Percentiles rank a stretch among this genome's conserved stretches.
phyloP scores from a whole-genome alignment of 2,329 filamentous ascomycete genomes.

The Colletotrichum sp. region DNA sequence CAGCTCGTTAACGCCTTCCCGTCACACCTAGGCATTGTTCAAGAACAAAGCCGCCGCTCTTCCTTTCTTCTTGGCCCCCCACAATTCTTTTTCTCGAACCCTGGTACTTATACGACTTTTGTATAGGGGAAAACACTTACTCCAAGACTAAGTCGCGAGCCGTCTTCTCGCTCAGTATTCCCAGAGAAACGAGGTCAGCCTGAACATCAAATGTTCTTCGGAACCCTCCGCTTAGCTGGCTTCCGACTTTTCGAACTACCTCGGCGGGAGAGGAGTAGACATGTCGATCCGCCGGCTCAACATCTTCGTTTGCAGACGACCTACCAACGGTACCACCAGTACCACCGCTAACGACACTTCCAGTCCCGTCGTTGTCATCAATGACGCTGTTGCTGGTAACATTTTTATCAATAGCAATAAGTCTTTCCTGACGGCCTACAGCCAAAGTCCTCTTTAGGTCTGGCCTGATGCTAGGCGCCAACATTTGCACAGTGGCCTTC shows the following conservation, averaged over 20 bases:
- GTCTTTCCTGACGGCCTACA: background rate
- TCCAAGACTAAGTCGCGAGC: conserved; percentile 1
- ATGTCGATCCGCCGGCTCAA: conserved; percentile 13
- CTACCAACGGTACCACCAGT: background rate
- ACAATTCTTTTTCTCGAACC: background rate
- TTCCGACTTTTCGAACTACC: conserved; percentile 14
- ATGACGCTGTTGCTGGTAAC: background rate
- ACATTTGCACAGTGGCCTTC: conserved; percentile 10
- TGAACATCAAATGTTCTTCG: conserved; percentile 12
- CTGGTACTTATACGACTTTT: background rate
- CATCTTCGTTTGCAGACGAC: background rate
- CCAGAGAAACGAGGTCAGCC: conserved; percentile 9
- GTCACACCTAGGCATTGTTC: background rate
- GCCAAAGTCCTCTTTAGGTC: background rate
- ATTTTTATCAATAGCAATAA: background rate
- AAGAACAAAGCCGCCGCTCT: background rate
- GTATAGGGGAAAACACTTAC: background rate
- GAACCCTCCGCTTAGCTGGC: conserved; percentile 15
- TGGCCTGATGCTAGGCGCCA: background rate
- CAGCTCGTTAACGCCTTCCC: background rate
- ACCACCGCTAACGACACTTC: background rate
- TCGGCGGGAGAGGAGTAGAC: conserved; percentile 17
- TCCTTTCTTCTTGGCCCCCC: background rate
- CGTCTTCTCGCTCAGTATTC: conserved; percentile 6
- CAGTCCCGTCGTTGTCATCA: background rate